These are phyloP conservation scores for Brassica napus DNA, from an alignment of 345 rosid species.

Conservation along the genomic window Da-Ae NC_063441.1:4411001-4411500, in stretches of 20 bases:
- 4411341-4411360: slow-evolving; percentile 52
- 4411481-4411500: slow-evolving; percentile 88
- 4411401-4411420: slow-evolving; percentile 89
- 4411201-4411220: slow-evolving; percentile 86
- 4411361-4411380: slow-evolving; percentile 95
- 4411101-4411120: slow-evolving; percentile 66
- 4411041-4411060: slow-evolving; percentile 8
- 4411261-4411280: neutral
- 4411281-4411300: slow-evolving; percentile 29
- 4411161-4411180: slow-evolving; percentile 23
- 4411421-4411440: slow-evolving; percentile 97
- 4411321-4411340: neutral
- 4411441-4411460: slow-evolving; percentile 90
- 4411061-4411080: slow-evolving; percentile 5
- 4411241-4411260: slow-evolving; percentile 59
- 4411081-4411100: slow-evolving; percentile 20
- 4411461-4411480: slow-evolving; percentile 93
- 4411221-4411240: slow-evolving; percentile 97
- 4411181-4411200: slow-evolving; percentile 31
- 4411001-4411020: neutral
- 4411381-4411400: slow-evolving; percentile 81
- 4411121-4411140: slow-evolving; percentile 95
- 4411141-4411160: slow-evolving; percentile 87
- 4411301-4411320: no score
- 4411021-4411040: slow-evolving; percentile 14